phyloP scores from a whole-genome alignment of 1,284 basidiomycete species.

The Pholiota adiposa region DNA sequence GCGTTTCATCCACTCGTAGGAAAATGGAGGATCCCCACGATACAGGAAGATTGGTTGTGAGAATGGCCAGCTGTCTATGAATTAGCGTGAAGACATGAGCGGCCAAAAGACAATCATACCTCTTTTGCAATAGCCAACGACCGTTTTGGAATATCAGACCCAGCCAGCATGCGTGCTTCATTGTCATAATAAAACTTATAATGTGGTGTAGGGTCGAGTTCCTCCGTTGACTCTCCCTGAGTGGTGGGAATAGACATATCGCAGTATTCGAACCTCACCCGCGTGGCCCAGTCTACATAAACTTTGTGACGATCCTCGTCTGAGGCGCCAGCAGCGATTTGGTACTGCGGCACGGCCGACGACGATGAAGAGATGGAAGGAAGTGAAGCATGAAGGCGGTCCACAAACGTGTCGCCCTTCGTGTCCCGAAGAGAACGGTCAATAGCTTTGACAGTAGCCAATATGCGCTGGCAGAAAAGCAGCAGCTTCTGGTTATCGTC shows the following conservation, averaged over 20 bases:
- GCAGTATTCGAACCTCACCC: constrained; percentile 85
- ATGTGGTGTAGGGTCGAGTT: constrained; percentile 60
- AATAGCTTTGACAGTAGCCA: constrained; percentile 79
- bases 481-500: constrained; percentile 74
- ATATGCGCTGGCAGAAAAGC: constrained; percentile 78
- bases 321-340: constrained; percentile 55
- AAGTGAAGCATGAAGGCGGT: constrained; percentile 73
- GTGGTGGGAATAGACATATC: constrained; percentile 61
- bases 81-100: constrained; percentile 4
- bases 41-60: constrained; percentile 88
- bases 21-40: constrained; percentile 92
- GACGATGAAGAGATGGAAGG: constrained; percentile 67
- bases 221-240: constrained; percentile 37
- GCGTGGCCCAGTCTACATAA: constrained; percentile 83
- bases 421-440: constrained; percentile 84
- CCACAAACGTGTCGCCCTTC: constrained; percentile 83
- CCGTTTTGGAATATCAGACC: constrained; percentile 82
- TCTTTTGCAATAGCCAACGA: constrained; percentile 92
- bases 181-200: constrained; percentile 82
- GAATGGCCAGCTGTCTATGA: constrained; percentile 73
- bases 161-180: constrained; percentile 79
- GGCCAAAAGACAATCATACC: constrained; percentile 42
- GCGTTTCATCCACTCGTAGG: constrained; percentile 82
- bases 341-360: constrained; percentile 37
- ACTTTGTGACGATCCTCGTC: constrained; percentile 70